Conservation (phyloP, 192 early-diverging fungal species). For the Glomus cerebriforme region DNA sequence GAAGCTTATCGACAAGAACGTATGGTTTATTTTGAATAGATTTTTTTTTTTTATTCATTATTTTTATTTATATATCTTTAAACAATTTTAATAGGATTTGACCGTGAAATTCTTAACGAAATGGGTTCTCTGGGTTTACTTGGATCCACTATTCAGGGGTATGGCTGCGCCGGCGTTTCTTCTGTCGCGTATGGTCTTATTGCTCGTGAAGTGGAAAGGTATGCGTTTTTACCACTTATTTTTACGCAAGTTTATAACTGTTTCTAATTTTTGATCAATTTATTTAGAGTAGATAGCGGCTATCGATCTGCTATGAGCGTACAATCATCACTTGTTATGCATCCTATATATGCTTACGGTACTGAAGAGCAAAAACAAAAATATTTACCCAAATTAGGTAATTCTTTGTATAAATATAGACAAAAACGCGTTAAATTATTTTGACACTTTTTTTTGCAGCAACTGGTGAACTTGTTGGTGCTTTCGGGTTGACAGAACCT, state of each 20-base stretch:
- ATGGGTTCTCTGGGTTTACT: conserved; percentile 93
- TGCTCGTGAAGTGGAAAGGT: conserved; percentile 94
- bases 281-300: conserved; percentile 82
- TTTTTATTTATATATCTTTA: not conserved
- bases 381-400: conserved; percentile 85
- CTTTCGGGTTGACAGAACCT: conserved; percentile 97
- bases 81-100: conserved; percentile 63
- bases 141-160: conserved; percentile 92
- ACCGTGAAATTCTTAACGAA: conserved; percentile 88
- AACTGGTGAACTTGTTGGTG: conserved; percentile 83
- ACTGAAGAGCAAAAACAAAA: conserved; percentile 86
- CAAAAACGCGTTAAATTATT: not conserved
- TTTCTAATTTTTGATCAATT: conserved; percentile 9
- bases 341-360: conserved; percentile 96
- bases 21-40: conserved; percentile 38
- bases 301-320: conserved; percentile 98
- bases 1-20: conserved; percentile 86
- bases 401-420: not conserved
- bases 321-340: conserved; percentile 98
- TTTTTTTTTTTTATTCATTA: not conserved
- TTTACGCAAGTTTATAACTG: not conserved
- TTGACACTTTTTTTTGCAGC: conserved; percentile 49
- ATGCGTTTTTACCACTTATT: not conserved
- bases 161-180: conserved; percentile 96
- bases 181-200: conserved; percentile 96